phyloP scores from a whole-genome alignment of 1,284 basidiomycete species.

The Leccinum holopus region DNA sequence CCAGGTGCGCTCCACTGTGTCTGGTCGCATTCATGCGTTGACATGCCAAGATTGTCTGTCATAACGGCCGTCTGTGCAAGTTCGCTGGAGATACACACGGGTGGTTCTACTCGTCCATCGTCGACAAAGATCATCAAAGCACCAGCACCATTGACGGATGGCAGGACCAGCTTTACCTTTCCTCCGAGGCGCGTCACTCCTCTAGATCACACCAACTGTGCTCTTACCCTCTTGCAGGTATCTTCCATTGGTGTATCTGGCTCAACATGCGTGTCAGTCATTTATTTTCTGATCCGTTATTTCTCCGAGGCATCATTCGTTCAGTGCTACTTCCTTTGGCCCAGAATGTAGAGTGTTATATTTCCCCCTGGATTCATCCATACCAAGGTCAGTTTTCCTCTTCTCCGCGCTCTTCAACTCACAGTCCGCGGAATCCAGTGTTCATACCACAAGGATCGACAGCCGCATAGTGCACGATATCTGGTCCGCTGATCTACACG shows the following conservation, averaged over 20 bases:
- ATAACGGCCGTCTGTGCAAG: conserved; percentile 34
- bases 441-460: conserved; percentile 22
- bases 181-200: conserved; percentile 29
- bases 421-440: conserved; percentile 31
- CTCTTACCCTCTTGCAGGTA: conserved; percentile 36
- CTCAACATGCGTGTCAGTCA: conserved; percentile 48
- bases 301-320: conserved; percentile 6
- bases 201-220: background rate
- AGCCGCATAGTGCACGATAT: conserved; percentile 49
- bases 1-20: conserved; percentile 35
- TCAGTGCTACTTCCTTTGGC: conserved; percentile 35
- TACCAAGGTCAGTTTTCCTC: conserved; percentile 15
- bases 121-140: conserved; percentile 14
- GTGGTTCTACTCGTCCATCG: conserved; percentile 47
- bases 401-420: conserved; percentile 21
- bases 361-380: conserved; percentile 21
- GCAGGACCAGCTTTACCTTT: conserved; percentile 44
- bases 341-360: conserved; percentile 31
- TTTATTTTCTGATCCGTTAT: conserved; percentile 31
- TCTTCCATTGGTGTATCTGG: conserved; percentile 54
- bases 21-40: background rate
- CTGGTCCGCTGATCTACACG: conserved; percentile 52
- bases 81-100: conserved; percentile 51
- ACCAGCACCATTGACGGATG: conserved; percentile 29
- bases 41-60: conserved; percentile 33